Percentiles rank a stretch among this genome's conserved stretches.
phyloP scores from a whole-genome alignment of 1,284 basidiomycete species.

The Crepidotus sp. region DNA sequence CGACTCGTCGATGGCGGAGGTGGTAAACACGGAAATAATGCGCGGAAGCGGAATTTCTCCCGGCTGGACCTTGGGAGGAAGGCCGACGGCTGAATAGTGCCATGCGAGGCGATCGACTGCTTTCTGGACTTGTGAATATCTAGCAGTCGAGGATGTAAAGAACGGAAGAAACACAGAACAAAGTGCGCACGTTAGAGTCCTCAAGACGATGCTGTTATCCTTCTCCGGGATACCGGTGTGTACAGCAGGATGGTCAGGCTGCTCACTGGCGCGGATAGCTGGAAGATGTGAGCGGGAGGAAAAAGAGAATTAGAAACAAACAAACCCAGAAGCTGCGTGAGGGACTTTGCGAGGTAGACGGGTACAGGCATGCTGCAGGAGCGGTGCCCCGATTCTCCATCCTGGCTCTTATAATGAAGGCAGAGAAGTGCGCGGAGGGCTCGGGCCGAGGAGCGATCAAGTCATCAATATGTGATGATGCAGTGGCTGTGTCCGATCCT shows the following conservation, averaged over 20 bases:
- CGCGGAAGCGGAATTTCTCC: conserved; percentile 25
- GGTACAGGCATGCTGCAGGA: conserved; percentile 7
- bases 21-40: conserved; percentile 31
- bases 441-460: not conserved
- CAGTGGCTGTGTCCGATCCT: no score
- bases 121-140: conserved; percentile 27
- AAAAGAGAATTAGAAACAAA: conserved; percentile 5
- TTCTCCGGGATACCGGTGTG: conserved; percentile 21
- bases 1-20: conserved; percentile 35
- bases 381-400: not conserved
- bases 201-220: conserved; percentile 17
- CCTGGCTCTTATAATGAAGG: not conserved
- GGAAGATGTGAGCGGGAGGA: not conserved
- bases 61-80: conserved; percentile 13
- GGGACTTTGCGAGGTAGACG: conserved; percentile 11
- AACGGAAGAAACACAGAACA: not conserved
- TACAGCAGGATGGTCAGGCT: conserved; percentile 20
- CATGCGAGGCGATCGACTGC: conserved; percentile 36
- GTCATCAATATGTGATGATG: no score
- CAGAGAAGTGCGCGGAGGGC: not conserved
- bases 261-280: conserved; percentile 19
- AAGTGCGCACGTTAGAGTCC: conserved; percentile 18
- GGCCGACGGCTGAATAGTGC: conserved; percentile 25
- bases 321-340: conserved; percentile 13
- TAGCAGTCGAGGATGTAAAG: conserved; percentile 7